A percentile compares a stretch with the other conserved stretches of the same genome.
Conservation (phyloP, 768 basidiomycete genomes). For the Boletus barrowsii region DNA sequence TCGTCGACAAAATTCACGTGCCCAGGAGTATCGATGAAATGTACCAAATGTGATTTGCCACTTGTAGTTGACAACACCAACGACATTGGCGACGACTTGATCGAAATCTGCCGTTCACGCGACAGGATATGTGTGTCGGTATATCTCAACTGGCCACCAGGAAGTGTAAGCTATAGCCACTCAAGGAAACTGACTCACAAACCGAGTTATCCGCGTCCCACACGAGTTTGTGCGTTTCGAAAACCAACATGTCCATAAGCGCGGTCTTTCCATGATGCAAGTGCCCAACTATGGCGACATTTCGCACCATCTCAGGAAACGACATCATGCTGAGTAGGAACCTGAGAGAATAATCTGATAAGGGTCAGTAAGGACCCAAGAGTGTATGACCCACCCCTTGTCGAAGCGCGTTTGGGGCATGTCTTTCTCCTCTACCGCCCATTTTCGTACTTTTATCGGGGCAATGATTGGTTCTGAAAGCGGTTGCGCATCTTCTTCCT, state of each 20-base stretch:
- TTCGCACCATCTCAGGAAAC: conserved; percentile 93
- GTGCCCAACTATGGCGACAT: conserved; percentile 94
- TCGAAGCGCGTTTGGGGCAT: conserved; percentile 98
- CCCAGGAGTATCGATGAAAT: conserved; percentile 95
- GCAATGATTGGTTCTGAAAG: conserved; percentile 93
- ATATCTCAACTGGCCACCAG: conserved; percentile 69
- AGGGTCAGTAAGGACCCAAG: conserved; percentile 1
- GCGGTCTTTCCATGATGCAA: conserved; percentile 98
- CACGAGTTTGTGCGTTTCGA: conserved; percentile 91
- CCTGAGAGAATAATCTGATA: conserved; percentile 40
- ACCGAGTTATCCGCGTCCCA: conserved; percentile 94
- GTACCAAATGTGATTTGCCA: conserved; percentile 91
- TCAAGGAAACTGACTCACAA: conserved; percentile 29
- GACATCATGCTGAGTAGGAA: conserved; percentile 89
- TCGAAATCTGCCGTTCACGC: conserved; percentile 84
- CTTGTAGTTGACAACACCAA: conserved; percentile 78
- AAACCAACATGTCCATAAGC: conserved; percentile 94
- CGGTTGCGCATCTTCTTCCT: conserved; percentile 97
- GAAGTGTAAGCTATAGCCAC: conserved; percentile 21
- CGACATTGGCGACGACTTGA: conserved; percentile 97
- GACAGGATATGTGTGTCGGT: conserved; percentile 94
- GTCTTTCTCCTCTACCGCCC: conserved; percentile 92
- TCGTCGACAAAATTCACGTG: conserved; percentile 99
- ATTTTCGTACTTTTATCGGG: conserved; percentile 92
- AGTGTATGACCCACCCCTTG: conserved; percentile 66